These are phyloP conservation scores for Oleoguttula mirabilis DNA, from an alignment of 495 filamentous ascomycete species.

Conservation along the genomic window DNA sequence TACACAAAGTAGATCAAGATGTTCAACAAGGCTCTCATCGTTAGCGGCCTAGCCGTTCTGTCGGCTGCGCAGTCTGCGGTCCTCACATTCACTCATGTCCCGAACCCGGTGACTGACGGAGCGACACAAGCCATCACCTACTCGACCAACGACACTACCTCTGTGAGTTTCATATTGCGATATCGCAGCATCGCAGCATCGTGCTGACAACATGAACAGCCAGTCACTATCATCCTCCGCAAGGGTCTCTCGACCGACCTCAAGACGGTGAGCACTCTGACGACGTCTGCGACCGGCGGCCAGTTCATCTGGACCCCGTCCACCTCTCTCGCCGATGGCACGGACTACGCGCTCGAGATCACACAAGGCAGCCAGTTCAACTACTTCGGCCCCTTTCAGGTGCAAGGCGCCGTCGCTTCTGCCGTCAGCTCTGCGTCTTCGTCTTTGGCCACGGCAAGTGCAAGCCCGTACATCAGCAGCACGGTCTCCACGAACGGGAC, in stretches of 20 bases:
- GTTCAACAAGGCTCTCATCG: constrained; percentile 14
- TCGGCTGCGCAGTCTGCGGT: constrained; percentile 23
- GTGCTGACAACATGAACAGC: constrained; percentile 12
- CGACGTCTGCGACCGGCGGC: constrained; percentile 18
- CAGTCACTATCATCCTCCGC: constrained; percentile 27
- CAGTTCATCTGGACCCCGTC: constrained; percentile 23
- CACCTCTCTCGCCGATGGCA: constrained; percentile 20
- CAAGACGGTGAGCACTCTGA: constrained; percentile 20
- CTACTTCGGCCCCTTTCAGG: constrained; percentile 26
- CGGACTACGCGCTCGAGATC: constrained; percentile 28
- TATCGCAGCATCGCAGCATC: too few species aligned
- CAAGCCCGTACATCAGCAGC: constrained; percentile 4
- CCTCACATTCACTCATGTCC: constrained; percentile 20
- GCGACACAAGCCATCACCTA: constrained; percentile 15
- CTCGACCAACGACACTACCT: constrained; percentile 17
- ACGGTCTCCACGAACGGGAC: constrained; percentile 11
- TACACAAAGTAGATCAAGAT: too few species aligned
- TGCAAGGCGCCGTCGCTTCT: constrained; percentile 22
- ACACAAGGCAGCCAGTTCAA: constrained; percentile 26
- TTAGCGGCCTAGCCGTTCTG: constrained; percentile 20
- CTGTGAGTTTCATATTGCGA: constrained; percentile 12
- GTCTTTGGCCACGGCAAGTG: constrained; percentile 7
- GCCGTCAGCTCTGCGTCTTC: constrained; percentile 4
- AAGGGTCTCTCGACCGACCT: constrained; percentile 22
- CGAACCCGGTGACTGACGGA: constrained; percentile 15